phyloP scores from a whole-genome alignment of 2,329 filamentous ascomycete species.

The Chalara sp. region DNA sequence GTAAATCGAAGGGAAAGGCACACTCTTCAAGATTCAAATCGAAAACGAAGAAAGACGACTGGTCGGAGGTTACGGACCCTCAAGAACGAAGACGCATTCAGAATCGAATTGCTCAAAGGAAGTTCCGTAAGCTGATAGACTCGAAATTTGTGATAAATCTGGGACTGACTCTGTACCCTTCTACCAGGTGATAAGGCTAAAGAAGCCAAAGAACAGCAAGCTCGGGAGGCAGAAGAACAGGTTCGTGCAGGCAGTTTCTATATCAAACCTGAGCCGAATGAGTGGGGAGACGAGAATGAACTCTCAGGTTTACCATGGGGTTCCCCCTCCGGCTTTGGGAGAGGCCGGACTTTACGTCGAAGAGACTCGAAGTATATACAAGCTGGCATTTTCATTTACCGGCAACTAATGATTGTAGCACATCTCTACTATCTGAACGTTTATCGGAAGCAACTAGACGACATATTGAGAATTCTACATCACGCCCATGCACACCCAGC shows the following conservation, averaged over 20 bases:
- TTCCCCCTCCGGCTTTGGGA: slow-evolving; percentile 40
- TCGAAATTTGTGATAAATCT: background rate
- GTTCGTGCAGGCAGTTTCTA: slow-evolving; percentile 59
- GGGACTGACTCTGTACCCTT: background rate
- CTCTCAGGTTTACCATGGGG: slow-evolving; percentile 68
- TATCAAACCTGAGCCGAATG: slow-evolving; percentile 48
- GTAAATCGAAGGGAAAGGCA: slow-evolving; percentile 12
- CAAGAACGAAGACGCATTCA: slow-evolving; percentile 68
- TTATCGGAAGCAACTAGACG: too few relatives aligned
- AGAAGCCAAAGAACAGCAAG: slow-evolving; percentile 58
- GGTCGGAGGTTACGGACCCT: slow-evolving; percentile 62
- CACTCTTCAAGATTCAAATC: slow-evolving; percentile 29
- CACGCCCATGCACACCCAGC: too few relatives aligned
- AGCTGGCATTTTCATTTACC: too few relatives aligned
- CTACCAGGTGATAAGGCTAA: slow-evolving; percentile 61
- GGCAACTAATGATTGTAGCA: too few relatives aligned
- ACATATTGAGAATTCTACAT: too few relatives aligned
- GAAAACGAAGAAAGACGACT: slow-evolving; percentile 48
- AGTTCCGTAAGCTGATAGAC: slow-evolving; percentile 57
- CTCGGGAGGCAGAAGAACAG: slow-evolving; percentile 57
- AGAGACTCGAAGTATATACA: too few relatives aligned
- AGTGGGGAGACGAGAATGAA: slow-evolving; percentile 46
- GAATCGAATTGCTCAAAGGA: slow-evolving; percentile 69
- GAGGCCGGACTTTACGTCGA: too few relatives aligned
- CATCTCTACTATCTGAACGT: too few relatives aligned